A percentile compares a stretch with the other conserved stretches of the same genome.
phyloP scores from a whole-genome alignment of 192 early-diverging fungal genomes.

The Chytriomyces sp. region DNA sequence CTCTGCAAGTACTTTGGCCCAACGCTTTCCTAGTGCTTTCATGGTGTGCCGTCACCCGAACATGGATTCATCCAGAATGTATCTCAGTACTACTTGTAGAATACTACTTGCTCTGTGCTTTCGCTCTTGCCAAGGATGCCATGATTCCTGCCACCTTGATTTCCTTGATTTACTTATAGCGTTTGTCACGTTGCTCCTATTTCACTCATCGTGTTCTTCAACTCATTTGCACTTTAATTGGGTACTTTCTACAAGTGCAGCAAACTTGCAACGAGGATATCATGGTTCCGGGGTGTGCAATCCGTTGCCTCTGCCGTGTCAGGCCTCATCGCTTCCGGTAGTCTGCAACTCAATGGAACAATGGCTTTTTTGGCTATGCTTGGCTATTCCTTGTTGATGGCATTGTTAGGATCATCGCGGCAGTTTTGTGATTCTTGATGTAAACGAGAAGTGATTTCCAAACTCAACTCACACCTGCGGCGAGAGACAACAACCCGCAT shows the following conservation, averaged over 20 bases:
- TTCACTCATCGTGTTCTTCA: too few relatives aligned
- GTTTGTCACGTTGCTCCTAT: not conserved
- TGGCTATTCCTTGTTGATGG: not conserved
- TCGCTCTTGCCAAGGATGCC: not conserved
- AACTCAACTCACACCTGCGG: too few relatives aligned
- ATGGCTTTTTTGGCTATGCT: not conserved
- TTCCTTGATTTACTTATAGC: too few relatives aligned
- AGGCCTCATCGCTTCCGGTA: not conserved
- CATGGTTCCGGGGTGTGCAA: conserved; percentile 11
- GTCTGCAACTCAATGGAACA: too few relatives aligned
- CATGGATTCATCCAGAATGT: conserved; percentile 44
- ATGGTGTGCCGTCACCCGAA: too few relatives aligned
- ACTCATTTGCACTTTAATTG: too few relatives aligned
- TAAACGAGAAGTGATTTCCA: too few relatives aligned
- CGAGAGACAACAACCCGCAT: too few relatives aligned
- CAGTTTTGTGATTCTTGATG: not conserved
- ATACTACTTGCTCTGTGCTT: conserved; percentile 7
- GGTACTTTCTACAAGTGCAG: conserved; percentile 24
- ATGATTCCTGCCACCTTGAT: not conserved
- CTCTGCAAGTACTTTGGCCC: not conserved
- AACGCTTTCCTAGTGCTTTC: not conserved
- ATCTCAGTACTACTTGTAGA: conserved; percentile 28
- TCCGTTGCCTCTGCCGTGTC: not conserved
- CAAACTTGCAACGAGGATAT: conserved; percentile 20
- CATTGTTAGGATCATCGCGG: not conserved